phyloP scores from a whole-genome alignment of 1,139 yeast species.

The Scheffersomyces cryptocercus region DNA sequence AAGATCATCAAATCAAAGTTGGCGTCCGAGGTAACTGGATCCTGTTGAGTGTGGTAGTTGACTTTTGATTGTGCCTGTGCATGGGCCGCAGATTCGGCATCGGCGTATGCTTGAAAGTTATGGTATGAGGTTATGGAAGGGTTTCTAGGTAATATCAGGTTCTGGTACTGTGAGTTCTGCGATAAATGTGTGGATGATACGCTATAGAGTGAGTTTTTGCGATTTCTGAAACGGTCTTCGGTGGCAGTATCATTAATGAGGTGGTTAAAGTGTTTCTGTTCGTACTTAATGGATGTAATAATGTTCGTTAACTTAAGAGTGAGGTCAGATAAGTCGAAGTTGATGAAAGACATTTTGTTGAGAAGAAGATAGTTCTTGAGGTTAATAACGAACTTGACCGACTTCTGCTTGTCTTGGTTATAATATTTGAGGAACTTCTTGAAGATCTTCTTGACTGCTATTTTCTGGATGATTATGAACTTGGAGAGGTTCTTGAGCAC shows the following conservation, averaged over 20 bases:
- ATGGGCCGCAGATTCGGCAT: not conserved
- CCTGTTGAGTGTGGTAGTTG: not conserved
- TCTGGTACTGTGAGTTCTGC: conserved; percentile 1
- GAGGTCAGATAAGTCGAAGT: conserved; percentile 63
- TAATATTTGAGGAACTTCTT: conserved; percentile 76
- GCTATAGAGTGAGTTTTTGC: not conserved
- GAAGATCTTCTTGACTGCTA: conserved; percentile 77
- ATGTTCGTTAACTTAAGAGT: conserved; percentile 59
- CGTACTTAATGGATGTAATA: conserved; percentile 11
- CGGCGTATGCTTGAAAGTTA: not conserved
- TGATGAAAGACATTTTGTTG: conserved; percentile 57
- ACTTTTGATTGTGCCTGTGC: not conserved
- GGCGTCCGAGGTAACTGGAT: conserved; percentile 8
- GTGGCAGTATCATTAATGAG: conserved; percentile 7
- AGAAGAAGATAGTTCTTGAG: conserved; percentile 36
- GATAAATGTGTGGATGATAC: not conserved
- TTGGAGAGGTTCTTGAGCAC: conserved; percentile 72
- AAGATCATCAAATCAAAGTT: conserved; percentile 34
- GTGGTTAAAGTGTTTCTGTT: conserved; percentile 11
- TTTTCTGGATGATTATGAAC: conserved; percentile 75
- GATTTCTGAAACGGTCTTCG: not conserved
- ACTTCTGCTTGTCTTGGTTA: conserved; percentile 31
- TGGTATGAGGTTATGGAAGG: not conserved
- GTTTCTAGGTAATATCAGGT: not conserved
- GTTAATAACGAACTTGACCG: conserved; percentile 40